Evolutionary conservation across 352 stramenopile species (phyloP), one percentile per base, ranked within the genome.

Genomic region (Phytophthora nicotianae): DNA sequence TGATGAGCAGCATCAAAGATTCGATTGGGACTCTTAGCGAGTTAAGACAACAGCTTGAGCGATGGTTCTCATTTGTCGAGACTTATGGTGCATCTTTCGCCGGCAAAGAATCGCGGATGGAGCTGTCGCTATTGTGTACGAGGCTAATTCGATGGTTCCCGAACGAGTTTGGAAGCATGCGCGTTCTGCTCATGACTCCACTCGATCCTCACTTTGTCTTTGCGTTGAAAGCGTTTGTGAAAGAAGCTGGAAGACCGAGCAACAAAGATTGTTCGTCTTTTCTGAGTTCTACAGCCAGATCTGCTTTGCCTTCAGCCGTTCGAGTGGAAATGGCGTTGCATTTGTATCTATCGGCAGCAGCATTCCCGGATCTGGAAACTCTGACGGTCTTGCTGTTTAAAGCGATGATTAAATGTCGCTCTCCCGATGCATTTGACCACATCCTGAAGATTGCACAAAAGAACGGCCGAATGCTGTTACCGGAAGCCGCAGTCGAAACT

Each of bases 71-170:
- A 2, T 70, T 73, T 65, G 50, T 81, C 27, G 64, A 79, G 21
- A 54, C 46, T 5, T 52, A 73, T 19, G 70, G 63, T 4, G 11
- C 47, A 38, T 37, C 59, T 11, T 65, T 61, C 24, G 57, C 76
- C 57, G 73, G 75, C 10, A 81, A 74, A 48, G 77, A 87, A 59
- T 73, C 67, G 4, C 73, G 72, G 9, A 19, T 81, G 14, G 65
- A 75, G 24, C 50, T 85, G 11, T 65, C 70, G 2, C 20, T 83
- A 4, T 43, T 83, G 8, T 79, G 70, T 54, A 81, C 54, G 11
- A 68, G 73, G 8, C 65, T 87, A 3, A 68, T 78, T 20, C 74
- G 65, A 48, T 87, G 77, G 77, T 75, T 82, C 45, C 75, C 77
- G 16, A 49, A 71, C 20, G 62, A 83, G 10, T 74, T 63, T 45